Percentiles rank a stretch among this genome's conserved stretches.
These are phyloP conservation scores for Astrocystis sublimbata DNA, from an alignment of 495 filamentous ascomycete genomes.

Conservation along the genomic window DNA sequence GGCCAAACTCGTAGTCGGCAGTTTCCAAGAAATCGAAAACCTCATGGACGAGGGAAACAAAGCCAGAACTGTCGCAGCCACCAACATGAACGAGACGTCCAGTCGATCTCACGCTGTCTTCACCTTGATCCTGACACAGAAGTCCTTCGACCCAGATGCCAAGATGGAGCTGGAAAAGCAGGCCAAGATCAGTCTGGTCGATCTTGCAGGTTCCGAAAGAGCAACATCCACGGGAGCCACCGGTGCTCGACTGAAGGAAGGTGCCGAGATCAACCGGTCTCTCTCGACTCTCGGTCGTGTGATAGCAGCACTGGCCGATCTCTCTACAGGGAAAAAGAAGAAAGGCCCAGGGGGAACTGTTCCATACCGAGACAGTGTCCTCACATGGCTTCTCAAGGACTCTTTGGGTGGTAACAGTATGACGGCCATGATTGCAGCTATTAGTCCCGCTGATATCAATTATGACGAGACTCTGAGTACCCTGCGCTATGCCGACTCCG, in stretches of 20 bases:
- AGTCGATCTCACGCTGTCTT: conserved; percentile 98
- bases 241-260: conserved; percentile 94
- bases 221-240: conserved; percentile 95
- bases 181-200: conserved; percentile 95
- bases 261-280: conserved; percentile 97
- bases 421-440: conserved; percentile 99
- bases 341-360: conserved; percentile 71
- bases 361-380: conserved; percentile 93
- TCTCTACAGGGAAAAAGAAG: conserved; percentile 85
- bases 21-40: conserved; percentile 92
- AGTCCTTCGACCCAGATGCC: conserved; percentile 88
- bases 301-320: conserved; percentile 92
- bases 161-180: conserved; percentile 97
- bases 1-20: conserved; percentile 95
- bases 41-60: conserved; percentile 99
- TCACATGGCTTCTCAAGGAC: conserved; percentile 98
- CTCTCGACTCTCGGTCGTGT: conserved; percentile 96
- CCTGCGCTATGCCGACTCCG: conserved; percentile 93
- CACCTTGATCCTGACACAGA: conserved; percentile 92
- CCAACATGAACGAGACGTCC: conserved; percentile 99
- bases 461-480: conserved; percentile 97
- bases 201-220: conserved; percentile 96
- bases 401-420: conserved; percentile 98
- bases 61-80: conserved; percentile 94
- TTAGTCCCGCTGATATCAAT: conserved; percentile 98